These are phyloP conservation scores for Trichoderma arundinaceum DNA, from an alignment of 2,329 filamentous ascomycete genomes.

Conservation along the genomic window DNA sequence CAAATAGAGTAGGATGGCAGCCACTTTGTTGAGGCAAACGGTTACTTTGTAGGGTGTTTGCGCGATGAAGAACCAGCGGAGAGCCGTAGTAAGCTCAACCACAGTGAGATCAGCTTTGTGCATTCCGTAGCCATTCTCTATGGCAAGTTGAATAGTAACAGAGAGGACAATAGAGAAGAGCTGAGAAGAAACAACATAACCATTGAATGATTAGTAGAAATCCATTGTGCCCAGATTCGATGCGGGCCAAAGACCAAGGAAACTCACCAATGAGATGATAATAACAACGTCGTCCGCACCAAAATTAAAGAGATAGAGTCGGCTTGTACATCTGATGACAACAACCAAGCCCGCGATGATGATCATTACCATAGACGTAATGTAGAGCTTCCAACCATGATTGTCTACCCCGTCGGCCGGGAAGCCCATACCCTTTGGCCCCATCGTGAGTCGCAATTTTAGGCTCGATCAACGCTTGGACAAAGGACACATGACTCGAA, in stretches of 20 bases:
- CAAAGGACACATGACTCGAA: not conserved
- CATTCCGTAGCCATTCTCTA: constrained; percentile 49
- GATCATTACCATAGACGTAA: constrained; percentile 45
- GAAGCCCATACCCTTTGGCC: constrained; percentile 36
- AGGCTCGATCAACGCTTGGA: not conserved
- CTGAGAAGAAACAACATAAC: not conserved
- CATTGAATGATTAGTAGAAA: not conserved
- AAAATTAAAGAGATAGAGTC: constrained; percentile 43
- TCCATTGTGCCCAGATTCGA: not conserved
- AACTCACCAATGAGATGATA: constrained; percentile 44
- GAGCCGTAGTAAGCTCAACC: constrained; percentile 36
- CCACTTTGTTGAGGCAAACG: constrained; percentile 57
- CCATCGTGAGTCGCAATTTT: constrained; percentile 25
- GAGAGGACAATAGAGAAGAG: constrained; percentile 26
- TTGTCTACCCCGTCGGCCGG: constrained; percentile 43
- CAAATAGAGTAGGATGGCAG: constrained; percentile 56
- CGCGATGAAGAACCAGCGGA: constrained; percentile 52
- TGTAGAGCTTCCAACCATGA: constrained; percentile 46
- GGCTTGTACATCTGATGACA: constrained; percentile 44
- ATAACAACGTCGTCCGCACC: constrained; percentile 49
- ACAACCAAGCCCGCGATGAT: constrained; percentile 45
- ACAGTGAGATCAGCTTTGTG: constrained; percentile 45
- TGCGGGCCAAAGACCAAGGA: not conserved
- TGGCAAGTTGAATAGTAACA: constrained; percentile 38
- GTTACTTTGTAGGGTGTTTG: constrained; percentile 58